Base-by-base conservation (phyloP, 202 grass and related monocot genomes). In the Eragrostis tef region DNA sequence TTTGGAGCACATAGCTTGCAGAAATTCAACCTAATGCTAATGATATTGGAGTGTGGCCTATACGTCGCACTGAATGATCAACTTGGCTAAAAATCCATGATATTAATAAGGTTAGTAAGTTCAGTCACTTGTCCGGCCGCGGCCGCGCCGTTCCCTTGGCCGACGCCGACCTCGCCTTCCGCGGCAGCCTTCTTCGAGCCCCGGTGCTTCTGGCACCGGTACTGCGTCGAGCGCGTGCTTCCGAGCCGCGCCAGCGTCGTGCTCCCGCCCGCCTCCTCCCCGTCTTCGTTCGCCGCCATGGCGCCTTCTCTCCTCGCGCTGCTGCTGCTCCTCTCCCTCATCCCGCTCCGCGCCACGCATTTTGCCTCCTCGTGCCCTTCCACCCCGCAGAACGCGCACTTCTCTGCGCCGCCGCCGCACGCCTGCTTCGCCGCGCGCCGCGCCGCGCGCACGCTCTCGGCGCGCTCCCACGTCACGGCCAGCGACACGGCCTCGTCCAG, bases 191-290 rank as follows among this genome's bases (percentile, higher is more conserved):
- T 89, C 79, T 86, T 97, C 72, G 70, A 64, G 73, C 94, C 94
- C 81, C 71, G 89, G 66, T 94, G 94, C 89, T 86, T 94, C 74
- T 81, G 70, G 79, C 94, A 97, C 78, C 86, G 87, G 85, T 91
- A 92, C 86, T 80, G 88, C 24, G 45, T 77, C 29, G 91, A 94
- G 7, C 80, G 83, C 8, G 88, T 78, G 80, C 87, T 91, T 43
- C 64, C 87, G 14, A 91, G 79, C 17, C 86, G 80, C 22, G 14
- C 78, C n/a, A 90, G 12, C 59, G 72, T 47, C 27, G 50, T 58
- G 57, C 78, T 84, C 48, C 67, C 80, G 34, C 31, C 83, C 22
- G 42, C 64, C 11, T 71, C 74, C 44, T 60, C 84, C 3, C 22
- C 69, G 6, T 20, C 34, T 39, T 39, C 54, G 58, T 5, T 65